phyloP scores from a whole-genome alignment of 768 basidiomycete genomes.

The Neoboletus magnificus region DNA sequence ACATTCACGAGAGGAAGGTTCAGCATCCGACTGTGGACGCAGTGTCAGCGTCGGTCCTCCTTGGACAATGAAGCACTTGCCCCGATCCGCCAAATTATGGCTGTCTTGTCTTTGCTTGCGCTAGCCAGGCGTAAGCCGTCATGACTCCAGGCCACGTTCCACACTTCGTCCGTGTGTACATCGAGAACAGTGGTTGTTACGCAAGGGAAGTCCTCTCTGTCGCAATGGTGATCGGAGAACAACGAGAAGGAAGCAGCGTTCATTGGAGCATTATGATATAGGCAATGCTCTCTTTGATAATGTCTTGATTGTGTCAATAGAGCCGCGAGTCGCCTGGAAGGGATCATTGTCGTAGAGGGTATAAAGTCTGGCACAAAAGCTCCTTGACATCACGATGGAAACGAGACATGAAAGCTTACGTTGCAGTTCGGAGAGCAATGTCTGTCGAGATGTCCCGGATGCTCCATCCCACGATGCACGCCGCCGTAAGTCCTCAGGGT shows the following conservation, averaged over 20 bases:
- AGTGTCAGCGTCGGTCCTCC: conserved; percentile 4
- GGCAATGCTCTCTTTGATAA: conserved; percentile 76
- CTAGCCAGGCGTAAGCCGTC: conserved; percentile 82
- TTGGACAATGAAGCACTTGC: conserved; percentile 44
- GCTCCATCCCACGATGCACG: conserved; percentile 90
- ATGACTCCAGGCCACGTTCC: conserved; percentile 95
- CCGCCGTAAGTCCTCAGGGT: conserved; percentile 75
- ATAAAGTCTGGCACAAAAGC: conserved; percentile 63
- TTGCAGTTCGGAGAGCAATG: conserved; percentile 77
- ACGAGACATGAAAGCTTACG: conserved; percentile 43
- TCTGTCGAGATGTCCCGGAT: conserved; percentile 69
- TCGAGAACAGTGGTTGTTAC: conserved; percentile 81
- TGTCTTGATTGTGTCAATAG: conserved; percentile 81
- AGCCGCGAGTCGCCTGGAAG: conserved; percentile 79
- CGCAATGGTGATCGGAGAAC: conserved; percentile 83
- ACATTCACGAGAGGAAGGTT: conserved; percentile 57
- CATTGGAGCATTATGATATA: conserved; percentile 79
- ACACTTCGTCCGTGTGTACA: conserved; percentile 91
- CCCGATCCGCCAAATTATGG: conserved; percentile 85
- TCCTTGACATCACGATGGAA: not conserved
- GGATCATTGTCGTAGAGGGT: conserved; percentile 90
- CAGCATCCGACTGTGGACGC: conserved; percentile 40
- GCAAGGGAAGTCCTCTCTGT: conserved; percentile 77
- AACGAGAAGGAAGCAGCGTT: conserved; percentile 67
- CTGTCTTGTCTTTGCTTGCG: conserved; percentile 81